Percentiles rank a stretch among this genome's conserved stretches.
Conservation (phyloP, 768 basidiomycete species). For the Trametes maxima region DNA sequence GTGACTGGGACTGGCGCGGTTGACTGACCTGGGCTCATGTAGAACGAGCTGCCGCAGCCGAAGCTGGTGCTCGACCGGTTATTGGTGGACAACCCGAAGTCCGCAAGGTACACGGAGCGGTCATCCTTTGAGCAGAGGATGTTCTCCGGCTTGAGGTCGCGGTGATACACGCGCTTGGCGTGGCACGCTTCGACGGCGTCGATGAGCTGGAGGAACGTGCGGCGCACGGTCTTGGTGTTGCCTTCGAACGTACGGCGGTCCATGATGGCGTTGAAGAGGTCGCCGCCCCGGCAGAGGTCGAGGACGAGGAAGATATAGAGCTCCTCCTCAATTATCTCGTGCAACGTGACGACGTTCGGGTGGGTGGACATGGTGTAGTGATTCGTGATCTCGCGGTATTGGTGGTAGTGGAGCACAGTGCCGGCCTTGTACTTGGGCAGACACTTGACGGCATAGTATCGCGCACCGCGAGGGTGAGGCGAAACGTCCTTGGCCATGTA, state of each 20-base stretch:
- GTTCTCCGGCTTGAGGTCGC: conserved; percentile 61
- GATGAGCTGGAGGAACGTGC: conserved; percentile 53
- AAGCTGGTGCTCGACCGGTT: conserved; percentile 24
- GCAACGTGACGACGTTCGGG: conserved; percentile 30
- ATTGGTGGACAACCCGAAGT: conserved; percentile 50
- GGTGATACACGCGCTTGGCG: conserved; percentile 51
- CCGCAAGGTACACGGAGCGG: conserved; percentile 45
- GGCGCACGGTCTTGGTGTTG: conserved; percentile 46
- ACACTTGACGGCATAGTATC: conserved; percentile 33
- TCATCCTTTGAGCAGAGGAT: conserved; percentile 47
- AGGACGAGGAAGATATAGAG: conserved; percentile 36
- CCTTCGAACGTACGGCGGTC: conserved; percentile 39
- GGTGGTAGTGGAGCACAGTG: conserved; percentile 21
- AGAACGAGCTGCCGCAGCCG: conserved; percentile 35
- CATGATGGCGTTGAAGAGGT: conserved; percentile 52
- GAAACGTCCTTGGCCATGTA: conserved; percentile 31
- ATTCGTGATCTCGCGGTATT: conserved; percentile 30
- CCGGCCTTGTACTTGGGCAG: conserved; percentile 27
- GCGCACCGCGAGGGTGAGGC: conserved; percentile 8
- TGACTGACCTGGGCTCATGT: conserved; percentile 38
- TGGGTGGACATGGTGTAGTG: conserved; percentile 26
- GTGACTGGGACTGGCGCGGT: background rate
- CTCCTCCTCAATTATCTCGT: conserved; percentile 30
- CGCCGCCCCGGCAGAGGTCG: conserved; percentile 40
- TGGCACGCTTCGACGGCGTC: conserved; percentile 56